Percentiles rank a stretch among this genome's conserved stretches.
Conservation (phyloP, 805 yeast species). For the Sugiyamaella americana region DNA sequence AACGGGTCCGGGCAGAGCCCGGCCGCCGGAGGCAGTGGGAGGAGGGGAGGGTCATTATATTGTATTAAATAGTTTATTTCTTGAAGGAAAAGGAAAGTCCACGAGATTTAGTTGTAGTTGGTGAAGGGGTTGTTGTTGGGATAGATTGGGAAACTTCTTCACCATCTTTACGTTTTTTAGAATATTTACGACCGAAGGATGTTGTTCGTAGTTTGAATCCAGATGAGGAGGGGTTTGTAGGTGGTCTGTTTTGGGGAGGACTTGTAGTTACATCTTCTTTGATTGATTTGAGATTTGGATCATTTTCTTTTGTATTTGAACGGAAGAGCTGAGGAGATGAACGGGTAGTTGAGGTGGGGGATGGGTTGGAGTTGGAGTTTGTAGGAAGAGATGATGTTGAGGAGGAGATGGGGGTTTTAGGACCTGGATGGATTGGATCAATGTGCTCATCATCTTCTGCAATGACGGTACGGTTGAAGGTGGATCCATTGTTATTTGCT, state of each 20-base stretch:
- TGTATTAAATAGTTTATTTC: too few relatives aligned
- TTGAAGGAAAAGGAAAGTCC: conserved; percentile 14
- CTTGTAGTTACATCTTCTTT: conserved; percentile 2
- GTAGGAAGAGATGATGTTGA: neutral
- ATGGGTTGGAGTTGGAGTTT: neutral
- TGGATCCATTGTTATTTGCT: neutral
- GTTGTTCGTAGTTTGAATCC: conserved; percentile 7
- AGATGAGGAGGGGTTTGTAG: neutral
- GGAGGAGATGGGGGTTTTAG: neutral
- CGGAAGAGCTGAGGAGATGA: neutral
- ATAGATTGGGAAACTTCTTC: conserved; percentile 1
- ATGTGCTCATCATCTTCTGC: neutral
- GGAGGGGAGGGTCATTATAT: too few relatives aligned
- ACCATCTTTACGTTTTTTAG: conserved; percentile 8
- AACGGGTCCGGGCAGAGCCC: too few relatives aligned
- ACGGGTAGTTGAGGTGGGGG: neutral
- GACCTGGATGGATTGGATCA: neutral
- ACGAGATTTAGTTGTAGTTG: conserved; percentile 8
- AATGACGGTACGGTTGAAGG: neutral
- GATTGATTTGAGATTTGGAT: conserved; percentile 3
- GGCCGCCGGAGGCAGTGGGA: too few relatives aligned
- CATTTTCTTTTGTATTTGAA: neutral
- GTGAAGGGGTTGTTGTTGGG: conserved; percentile 6
- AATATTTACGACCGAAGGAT: conserved; percentile 9
- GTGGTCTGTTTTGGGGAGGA: neutral